phyloP scores from a whole-genome alignment of 805 yeast genomes.

The Suhomyces emberorum region DNA sequence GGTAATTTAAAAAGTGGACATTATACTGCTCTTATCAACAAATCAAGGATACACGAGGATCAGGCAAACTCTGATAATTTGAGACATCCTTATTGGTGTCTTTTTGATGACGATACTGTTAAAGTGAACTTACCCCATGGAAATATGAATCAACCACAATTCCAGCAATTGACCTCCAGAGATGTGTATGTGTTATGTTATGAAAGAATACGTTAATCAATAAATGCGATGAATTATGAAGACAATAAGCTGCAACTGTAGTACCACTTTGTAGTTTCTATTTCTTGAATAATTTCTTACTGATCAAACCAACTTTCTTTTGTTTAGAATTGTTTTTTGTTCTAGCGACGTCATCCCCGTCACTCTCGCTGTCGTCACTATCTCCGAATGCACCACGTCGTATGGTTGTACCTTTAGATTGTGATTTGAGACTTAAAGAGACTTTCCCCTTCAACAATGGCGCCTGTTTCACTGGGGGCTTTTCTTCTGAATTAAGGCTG shows the following conservation, averaged over 20 bases:
- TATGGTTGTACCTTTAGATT: background rate
- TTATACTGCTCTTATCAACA: conserved; percentile 66
- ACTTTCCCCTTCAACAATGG: background rate
- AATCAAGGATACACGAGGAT: conserved; percentile 18
- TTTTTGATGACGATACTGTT: conserved; percentile 69
- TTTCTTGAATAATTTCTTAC: conserved; percentile 5
- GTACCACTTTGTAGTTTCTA: too few relatives aligned
- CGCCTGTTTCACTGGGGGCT: background rate
- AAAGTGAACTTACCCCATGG: conserved; percentile 47
- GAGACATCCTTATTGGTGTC: conserved; percentile 56
- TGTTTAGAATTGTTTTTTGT: conserved; percentile 1
- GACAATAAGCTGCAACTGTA: too few relatives aligned
- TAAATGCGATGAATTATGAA: too few relatives aligned
- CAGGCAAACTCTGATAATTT: conserved; percentile 23
- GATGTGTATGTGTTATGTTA: conserved; percentile 73
- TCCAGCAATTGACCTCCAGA: conserved; percentile 39
- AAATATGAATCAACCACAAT: conserved; percentile 31
- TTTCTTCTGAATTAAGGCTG: background rate
- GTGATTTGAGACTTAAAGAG: conserved; percentile 9
- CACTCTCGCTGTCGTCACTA: conserved; percentile 8
- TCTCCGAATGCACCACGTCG: conserved; percentile 6
- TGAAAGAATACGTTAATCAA: conserved; percentile 41
- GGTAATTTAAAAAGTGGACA: conserved; percentile 75
- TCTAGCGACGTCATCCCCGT: background rate
- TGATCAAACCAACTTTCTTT: conserved; percentile 9